These are phyloP conservation scores for Biscogniauxia mediterranea DNA, from an alignment of 2,329 filamentous ascomycete genomes.

Conservation along the genomic window DNA sequence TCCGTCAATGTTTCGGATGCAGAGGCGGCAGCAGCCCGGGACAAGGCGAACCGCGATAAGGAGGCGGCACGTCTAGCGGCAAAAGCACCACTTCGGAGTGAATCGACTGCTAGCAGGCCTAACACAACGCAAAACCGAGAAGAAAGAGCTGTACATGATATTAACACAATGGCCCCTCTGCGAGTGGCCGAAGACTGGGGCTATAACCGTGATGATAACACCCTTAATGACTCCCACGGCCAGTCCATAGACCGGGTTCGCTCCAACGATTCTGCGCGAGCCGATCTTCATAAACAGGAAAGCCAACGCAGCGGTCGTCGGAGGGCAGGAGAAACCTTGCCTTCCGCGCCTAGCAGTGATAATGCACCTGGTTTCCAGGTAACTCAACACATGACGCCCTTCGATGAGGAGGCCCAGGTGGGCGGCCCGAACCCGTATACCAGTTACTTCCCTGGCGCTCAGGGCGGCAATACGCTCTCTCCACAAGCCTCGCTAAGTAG, in stretches of 20 bases:
- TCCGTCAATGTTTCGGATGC: slow-evolving; percentile 72
- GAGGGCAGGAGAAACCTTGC: slow-evolving; percentile 31
- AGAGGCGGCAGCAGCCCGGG: slow-evolving; percentile 62
- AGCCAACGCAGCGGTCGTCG: slow-evolving; percentile 32
- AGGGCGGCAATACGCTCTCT: slow-evolving; percentile 13
- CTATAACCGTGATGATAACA: slow-evolving; percentile 37
- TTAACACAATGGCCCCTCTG: slow-evolving; percentile 41
- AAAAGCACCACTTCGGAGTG: slow-evolving; percentile 23
- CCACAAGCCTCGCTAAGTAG: slow-evolving; percentile 15
- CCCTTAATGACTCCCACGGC: slow-evolving; percentile 30
- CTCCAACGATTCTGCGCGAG: slow-evolving; percentile 36
- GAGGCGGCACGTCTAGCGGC: slow-evolving; percentile 67
- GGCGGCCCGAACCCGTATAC: slow-evolving; percentile 27
- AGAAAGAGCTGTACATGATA: slow-evolving; percentile 42
- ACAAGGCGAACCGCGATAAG: slow-evolving; percentile 57
- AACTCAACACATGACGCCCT: slow-evolving; percentile 28
- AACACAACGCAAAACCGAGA: slow-evolving; percentile 37
- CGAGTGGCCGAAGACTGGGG: slow-evolving; percentile 37
- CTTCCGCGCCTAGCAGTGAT: slow-evolving; percentile 15
- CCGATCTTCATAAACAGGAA: slow-evolving; percentile 25
- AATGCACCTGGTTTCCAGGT: slow-evolving; percentile 27
- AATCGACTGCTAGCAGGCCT: slow-evolving; percentile 18
- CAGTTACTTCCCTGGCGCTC: slow-evolving; percentile 3
- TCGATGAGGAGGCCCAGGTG: slow-evolving; percentile 33
- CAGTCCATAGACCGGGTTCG: slow-evolving; percentile 35